phyloP scores from a whole-genome alignment of 2,329 filamentous ascomycete species.

The Trichoderma brevicompactum region DNA sequence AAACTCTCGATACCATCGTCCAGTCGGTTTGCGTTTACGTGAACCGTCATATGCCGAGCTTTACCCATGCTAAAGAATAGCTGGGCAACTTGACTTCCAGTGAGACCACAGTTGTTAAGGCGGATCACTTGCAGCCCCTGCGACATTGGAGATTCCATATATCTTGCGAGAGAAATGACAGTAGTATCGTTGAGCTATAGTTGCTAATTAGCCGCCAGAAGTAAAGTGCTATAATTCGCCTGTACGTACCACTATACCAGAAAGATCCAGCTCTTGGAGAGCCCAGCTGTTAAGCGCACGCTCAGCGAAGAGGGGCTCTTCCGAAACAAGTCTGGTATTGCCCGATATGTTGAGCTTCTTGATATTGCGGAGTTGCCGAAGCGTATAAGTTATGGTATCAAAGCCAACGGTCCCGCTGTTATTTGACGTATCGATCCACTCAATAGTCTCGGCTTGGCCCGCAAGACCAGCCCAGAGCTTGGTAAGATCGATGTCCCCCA shows the following conservation, averaged over 20 bases:
- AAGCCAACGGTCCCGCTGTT: constrained; percentile 57
- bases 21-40: constrained; percentile 57
- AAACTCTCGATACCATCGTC: constrained; percentile 58
- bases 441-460: constrained; percentile 51
- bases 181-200: constrained; percentile 55
- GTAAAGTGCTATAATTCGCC: too few species aligned
- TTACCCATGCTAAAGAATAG: constrained; percentile 57
- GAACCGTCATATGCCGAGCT: constrained; percentile 52
- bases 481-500: constrained; percentile 54
- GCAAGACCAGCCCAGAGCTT: constrained; percentile 54
- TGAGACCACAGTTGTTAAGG: constrained; percentile 58
- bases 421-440: constrained; percentile 56
- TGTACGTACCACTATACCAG: constrained; percentile 54
- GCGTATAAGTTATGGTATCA: constrained; percentile 50
- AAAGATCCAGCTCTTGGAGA: constrained; percentile 60
- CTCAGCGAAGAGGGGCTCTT: constrained; percentile 53
- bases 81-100: constrained; percentile 53
- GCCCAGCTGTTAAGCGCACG: constrained; percentile 49
- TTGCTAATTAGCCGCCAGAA: constrained; percentile 13
- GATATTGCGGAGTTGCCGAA: constrained; percentile 51
- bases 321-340: constrained; percentile 52
- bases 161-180: constrained; percentile 51
- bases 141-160: constrained; percentile 48
- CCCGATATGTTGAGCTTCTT: constrained; percentile 56
- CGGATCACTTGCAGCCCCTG: constrained; percentile 50